Evolutionary conservation across 2,329 filamentous ascomycete genomes (phyloP), one percentile per base, ranked within the genome.

Genomic region (Arachnomyces sp.): DNA sequence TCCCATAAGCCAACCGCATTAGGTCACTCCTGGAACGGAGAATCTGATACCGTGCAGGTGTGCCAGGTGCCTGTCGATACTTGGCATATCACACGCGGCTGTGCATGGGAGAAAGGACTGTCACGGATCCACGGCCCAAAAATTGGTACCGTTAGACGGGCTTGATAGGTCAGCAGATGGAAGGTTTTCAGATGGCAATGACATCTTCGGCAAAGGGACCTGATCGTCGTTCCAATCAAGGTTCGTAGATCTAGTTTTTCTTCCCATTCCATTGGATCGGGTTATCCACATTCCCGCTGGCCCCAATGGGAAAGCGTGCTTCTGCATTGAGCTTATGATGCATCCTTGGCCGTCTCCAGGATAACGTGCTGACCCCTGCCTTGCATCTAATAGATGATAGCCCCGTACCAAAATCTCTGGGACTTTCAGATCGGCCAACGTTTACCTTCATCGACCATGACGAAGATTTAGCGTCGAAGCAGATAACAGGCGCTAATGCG

Each of bases 401-500:
- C 34, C 39, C 49, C 28, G 45, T 43, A 35, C 40, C 52, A 25
- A 49, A 46, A 44, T 32, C 50, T 18, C 35, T 45, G 29, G 36
- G 49, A 15, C 44, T 48, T 30, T 47, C 51, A 38, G 52, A 60
- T 46, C 51, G 45, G 35, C 60, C 55, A 11, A 57, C 54, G 4
- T 66, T 61, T 34, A 65, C 62, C 15, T 66, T 66, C 44, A 65
- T 66, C 43, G 60, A 63, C 43, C 62, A 66, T 39, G 57, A 62
- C 44, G 58, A 65, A 44, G 60, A 65, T 39, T 44, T 65, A 44
- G 52, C 54, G 16, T 60, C 58, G 18, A 63, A 63, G 40, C 48
- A 57, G 34, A 65, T 65, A 47, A 62, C 55, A 43, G 56, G 65
- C 51, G 53, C 52, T 38, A 57, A 60, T 45, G 60, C 62, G 21